phyloP scores from a whole-genome alignment of 2,329 filamentous ascomycete species.

The Diplodia corticola region DNA sequence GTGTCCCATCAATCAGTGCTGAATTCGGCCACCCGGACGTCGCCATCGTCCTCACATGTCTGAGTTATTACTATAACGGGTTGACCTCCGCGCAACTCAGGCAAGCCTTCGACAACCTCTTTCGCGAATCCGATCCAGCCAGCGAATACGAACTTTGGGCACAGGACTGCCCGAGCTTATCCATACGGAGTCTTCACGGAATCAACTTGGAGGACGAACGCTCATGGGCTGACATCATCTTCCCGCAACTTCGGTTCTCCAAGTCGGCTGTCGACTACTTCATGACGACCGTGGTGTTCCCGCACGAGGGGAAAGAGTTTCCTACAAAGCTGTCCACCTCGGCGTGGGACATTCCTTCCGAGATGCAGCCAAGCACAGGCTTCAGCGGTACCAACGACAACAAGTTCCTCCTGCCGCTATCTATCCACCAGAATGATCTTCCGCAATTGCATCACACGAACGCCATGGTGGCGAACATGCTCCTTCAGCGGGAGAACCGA shows the following conservation, averaged over 20 bases:
- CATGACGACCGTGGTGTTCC: conserved; percentile 59
- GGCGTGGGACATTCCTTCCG: conserved; percentile 64
- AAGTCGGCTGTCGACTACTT: conserved; percentile 65
- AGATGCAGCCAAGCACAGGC: conserved; percentile 52
- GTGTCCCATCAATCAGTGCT: conserved; percentile 60
- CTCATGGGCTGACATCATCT: conserved; percentile 53
- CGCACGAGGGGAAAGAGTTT: conserved; percentile 64
- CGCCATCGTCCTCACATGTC: conserved; percentile 62
- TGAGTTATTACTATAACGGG: conserved; percentile 68
- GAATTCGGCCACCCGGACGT: conserved; percentile 72
- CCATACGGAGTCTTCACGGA: conserved; percentile 29
- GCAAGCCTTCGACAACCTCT: conserved; percentile 49
- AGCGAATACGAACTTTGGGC: conserved; percentile 57
- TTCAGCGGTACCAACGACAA: conserved; percentile 73
- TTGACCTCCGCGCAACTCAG: conserved; percentile 54
- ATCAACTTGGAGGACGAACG: conserved; percentile 47
- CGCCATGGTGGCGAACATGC: conserved; percentile 61
- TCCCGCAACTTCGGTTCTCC: conserved; percentile 53
- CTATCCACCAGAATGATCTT: conserved; percentile 58
- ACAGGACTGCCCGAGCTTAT: conserved; percentile 39
- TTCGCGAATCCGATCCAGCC: conserved; percentile 53
- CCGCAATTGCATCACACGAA: conserved; percentile 63
- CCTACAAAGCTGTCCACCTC: conserved; percentile 63
- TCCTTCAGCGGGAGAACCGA: conserved; percentile 53
- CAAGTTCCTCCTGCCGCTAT: conserved; percentile 57